Percentiles rank a stretch among this genome's conserved stretches.
Evolutionary conservation across 495 filamentous ascomycete species (phyloP).

Genomic region (Talaromyces ruber): DNA sequence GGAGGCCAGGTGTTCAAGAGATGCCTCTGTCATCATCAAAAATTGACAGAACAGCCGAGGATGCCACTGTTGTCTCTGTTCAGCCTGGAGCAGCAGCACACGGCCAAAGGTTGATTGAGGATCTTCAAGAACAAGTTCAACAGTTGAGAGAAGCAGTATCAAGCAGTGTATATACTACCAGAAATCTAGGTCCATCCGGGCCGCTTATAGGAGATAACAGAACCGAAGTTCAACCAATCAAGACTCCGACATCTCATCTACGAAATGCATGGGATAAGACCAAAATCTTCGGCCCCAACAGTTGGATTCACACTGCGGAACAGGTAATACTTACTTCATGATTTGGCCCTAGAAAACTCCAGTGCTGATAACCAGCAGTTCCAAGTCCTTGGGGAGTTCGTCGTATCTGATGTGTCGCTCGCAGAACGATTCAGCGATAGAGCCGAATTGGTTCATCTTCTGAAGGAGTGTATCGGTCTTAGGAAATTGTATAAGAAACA

Average conservation of each 20-base stretch:
- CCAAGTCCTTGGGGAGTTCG: not conserved
- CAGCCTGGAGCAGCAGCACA: constrained; percentile 7
- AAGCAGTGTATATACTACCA: not conserved
- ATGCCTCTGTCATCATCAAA: not conserved
- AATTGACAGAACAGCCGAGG: constrained; percentile 2
- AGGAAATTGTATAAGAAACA: constrained; percentile 13
- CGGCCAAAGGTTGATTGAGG: constrained; percentile 9
- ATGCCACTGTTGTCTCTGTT: constrained; percentile 4
- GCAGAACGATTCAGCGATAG: constrained; percentile 1
- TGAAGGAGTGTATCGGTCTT: constrained; percentile 14
- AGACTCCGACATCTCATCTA: constrained; percentile 10
- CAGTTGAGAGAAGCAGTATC: constrained; percentile 7
- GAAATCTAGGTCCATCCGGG: not conserved
- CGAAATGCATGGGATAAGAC: constrained; percentile 17
- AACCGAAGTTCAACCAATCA: constrained; percentile 6
- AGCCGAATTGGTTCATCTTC: constrained; percentile 7
- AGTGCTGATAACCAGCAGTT: not conserved
- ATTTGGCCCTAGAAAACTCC: not conserved
- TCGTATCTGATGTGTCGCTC: constrained; percentile 1
- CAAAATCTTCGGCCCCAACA: constrained; percentile 32
- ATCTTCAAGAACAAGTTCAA: constrained; percentile 12
- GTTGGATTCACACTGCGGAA: constrained; percentile 27
- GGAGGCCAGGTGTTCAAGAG: not conserved
- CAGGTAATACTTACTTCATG: constrained; percentile 20
- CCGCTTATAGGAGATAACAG: not conserved